Evolutionary conservation across 306 rosid genomes (phyloP).

Genomic region (Lathyrus tuberosus): DNA sequence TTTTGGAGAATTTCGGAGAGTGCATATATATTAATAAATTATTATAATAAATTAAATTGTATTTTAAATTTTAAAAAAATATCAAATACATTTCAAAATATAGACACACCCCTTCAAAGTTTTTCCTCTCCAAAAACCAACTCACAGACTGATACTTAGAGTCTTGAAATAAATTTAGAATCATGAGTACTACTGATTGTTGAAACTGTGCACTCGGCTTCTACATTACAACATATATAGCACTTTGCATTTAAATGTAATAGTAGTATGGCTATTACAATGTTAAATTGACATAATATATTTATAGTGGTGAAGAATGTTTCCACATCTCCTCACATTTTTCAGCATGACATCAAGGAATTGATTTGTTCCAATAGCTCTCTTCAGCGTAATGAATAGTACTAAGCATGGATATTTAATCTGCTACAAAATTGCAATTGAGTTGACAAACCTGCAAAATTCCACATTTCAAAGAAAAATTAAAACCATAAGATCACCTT

Average conservation of each 20-base stretch:
- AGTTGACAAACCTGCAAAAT: conserved; percentile 42
- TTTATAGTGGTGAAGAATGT: conserved; percentile 28
- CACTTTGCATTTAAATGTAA: conserved; percentile 38
- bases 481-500: conserved; percentile 30
- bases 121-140: too few species aligned
- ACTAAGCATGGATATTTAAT: conserved; percentile 38
- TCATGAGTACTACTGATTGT: neutral
- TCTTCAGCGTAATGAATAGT: conserved; percentile 29
- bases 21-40: too few species aligned
- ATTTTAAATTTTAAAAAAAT: too few species aligned
- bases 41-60: too few species aligned
- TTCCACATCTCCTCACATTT: conserved; percentile 14
- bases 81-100: too few species aligned
- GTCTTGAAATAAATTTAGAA: too few species aligned
- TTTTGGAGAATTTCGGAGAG: too few species aligned
- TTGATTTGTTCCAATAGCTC: conserved; percentile 38
- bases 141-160: too few species aligned
- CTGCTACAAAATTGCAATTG: conserved; percentile 49
- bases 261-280: conserved; percentile 36
- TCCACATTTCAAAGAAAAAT: conserved; percentile 32
- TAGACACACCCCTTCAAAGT: too few species aligned
- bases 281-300: conserved; percentile 37
- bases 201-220: conserved; percentile 23
- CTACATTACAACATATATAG: conserved; percentile 28
- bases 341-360: conserved; percentile 37